Evolutionary conservation across 2,329 filamentous ascomycete genomes (phyloP).

Genomic region (Aspergillus japonicus): DNA sequence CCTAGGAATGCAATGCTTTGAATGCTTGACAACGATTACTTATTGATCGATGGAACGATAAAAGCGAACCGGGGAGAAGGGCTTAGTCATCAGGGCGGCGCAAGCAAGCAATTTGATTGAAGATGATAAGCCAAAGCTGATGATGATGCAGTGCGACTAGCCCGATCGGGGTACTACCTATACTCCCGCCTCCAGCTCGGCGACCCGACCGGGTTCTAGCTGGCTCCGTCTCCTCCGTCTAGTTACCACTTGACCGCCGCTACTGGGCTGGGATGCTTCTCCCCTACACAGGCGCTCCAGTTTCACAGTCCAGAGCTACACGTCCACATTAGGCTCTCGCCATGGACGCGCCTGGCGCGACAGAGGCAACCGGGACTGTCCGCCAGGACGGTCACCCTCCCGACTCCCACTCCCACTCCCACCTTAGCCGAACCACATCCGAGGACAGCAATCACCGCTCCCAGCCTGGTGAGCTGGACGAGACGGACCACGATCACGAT

Average conservation of each 20-base stretch:
- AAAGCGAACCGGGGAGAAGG: neutral
- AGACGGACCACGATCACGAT: conserved; percentile 18
- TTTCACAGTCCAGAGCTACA: conserved; percentile 19
- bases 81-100: neutral
- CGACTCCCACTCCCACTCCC: conserved; percentile 18
- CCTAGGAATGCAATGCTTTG: no score
- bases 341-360: conserved; percentile 42
- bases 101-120: no score
- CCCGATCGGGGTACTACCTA: neutral
- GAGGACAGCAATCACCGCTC: conserved; percentile 12
- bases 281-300: conserved; percentile 2
- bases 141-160: neutral
- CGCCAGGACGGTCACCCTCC: conserved; percentile 21
- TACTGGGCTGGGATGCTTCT: conserved; percentile 14
- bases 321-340: conserved; percentile 30
- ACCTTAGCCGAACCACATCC: conserved; percentile 17
- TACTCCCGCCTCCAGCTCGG: neutral
- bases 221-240: neutral
- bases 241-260: neutral
- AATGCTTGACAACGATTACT: neutral
- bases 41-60: neutral
- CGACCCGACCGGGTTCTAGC: neutral
- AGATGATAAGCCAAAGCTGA: neutral
- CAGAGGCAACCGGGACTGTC: conserved; percentile 25
- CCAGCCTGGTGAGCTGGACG: conserved; percentile 19